phyloP scores from a whole-genome alignment of 495 filamentous ascomycete genomes.

The Cenococcum geophilum region DNA sequence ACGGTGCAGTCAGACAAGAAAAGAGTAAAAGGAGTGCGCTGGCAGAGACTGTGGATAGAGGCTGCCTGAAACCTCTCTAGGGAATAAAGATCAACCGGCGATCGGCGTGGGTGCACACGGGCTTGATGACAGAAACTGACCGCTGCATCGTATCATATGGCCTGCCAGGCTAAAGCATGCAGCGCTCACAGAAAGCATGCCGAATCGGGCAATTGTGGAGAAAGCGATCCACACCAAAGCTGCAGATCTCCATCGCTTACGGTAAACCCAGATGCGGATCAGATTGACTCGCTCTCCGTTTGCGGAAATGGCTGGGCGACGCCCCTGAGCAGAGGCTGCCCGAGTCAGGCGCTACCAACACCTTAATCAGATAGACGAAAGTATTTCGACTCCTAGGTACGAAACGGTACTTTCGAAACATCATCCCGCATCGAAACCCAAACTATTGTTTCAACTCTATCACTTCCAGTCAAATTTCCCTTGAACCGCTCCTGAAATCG shows the following conservation, averaged over 20 bases:
- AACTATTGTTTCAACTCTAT: background rate
- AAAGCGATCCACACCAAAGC: background rate
- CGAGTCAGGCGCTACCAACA: background rate
- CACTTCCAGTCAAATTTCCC: background rate
- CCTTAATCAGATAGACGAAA: background rate
- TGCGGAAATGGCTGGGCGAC: background rate
- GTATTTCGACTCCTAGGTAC: too few species aligned
- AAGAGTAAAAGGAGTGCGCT: too few species aligned
- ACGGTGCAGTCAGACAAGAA: too few species aligned
- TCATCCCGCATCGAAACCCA: background rate
- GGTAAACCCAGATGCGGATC: constrained; percentile 2
- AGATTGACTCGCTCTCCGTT: background rate
- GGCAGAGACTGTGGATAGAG: background rate
- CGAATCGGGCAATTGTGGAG: background rate
- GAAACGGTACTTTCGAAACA: too few species aligned
- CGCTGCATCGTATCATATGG: background rate
- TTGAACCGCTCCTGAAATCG: background rate
- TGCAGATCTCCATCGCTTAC: constrained; percentile 4
- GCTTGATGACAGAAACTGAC: background rate
- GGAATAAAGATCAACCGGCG: background rate
- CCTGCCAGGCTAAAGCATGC: background rate
- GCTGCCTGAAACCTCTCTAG: background rate
- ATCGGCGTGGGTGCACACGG: background rate
- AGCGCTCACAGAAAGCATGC: background rate
- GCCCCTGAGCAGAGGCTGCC: background rate